Conservation (phyloP, 352 stramenopile genomes). For the Pythium phragmitis region DNA sequence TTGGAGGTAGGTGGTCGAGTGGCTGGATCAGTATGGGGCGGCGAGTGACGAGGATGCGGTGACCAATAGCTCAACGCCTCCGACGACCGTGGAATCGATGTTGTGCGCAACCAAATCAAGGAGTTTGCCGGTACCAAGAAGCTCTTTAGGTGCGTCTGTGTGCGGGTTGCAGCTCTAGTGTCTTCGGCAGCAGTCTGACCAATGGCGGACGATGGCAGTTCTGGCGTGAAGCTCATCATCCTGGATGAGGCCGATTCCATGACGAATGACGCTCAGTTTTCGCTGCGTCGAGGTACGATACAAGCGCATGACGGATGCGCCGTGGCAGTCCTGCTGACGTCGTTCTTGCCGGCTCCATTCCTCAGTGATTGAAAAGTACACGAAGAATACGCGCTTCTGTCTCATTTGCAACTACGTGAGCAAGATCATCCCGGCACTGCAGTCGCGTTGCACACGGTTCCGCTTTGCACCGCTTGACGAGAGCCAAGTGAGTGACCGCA, state of each 20-base stretch:
- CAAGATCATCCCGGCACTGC: slow-evolving; percentile 98
- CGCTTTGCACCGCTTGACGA: slow-evolving; percentile 77
- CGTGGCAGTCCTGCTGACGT: not conserved
- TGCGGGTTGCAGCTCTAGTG: not conserved
- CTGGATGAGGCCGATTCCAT: slow-evolving; percentile 99
- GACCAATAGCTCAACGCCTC: slow-evolving; percentile 94
- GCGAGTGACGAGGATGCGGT: not conserved
- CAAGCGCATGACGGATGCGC: not conserved
- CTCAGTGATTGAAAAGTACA: slow-evolving; percentile 98
- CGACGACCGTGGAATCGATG: slow-evolving; percentile 96
- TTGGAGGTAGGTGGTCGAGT: slow-evolving; percentile 65
- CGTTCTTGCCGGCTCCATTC: not conserved
- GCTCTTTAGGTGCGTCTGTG: slow-evolving; percentile 83
- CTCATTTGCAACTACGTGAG: slow-evolving; percentile 99
- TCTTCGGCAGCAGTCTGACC: not conserved
- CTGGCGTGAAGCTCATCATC: slow-evolving; percentile 95
- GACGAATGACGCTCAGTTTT: slow-evolving; percentile 97
- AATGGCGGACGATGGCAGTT: not conserved
- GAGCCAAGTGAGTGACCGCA: slow-evolving; percentile 69
- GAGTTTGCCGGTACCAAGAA: slow-evolving; percentile 97
- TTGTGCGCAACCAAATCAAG: slow-evolving; percentile 98
- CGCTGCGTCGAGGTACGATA: slow-evolving; percentile 82
- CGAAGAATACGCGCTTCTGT: slow-evolving; percentile 97
- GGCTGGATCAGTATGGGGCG: not conserved
- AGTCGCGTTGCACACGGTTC: slow-evolving; percentile 95